phyloP scores from a whole-genome alignment of 495 filamentous ascomycete genomes.

The Hypoxylon intermedium region DNA sequence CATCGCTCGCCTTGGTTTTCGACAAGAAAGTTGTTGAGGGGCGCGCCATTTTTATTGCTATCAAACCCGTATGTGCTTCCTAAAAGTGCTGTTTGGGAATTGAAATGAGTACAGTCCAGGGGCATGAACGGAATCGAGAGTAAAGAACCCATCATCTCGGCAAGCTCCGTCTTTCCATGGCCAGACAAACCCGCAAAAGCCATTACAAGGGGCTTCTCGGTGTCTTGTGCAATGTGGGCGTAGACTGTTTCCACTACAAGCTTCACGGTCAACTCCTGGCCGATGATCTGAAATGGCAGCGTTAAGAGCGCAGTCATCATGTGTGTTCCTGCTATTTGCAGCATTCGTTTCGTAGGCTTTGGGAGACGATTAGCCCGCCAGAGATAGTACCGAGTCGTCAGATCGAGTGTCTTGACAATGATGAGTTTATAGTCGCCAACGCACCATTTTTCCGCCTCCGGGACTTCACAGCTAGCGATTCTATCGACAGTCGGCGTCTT shows the following conservation, averaged over 20 bases:
- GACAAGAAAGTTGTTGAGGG: conserved; percentile 58
- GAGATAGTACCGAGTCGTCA: conserved; percentile 54
- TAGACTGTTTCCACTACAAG: conserved; percentile 42
- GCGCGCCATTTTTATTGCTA: conserved; percentile 45
- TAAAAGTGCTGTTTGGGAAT: conserved; percentile 39
- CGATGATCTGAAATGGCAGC: conserved; percentile 53
- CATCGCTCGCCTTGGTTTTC: conserved; percentile 43
- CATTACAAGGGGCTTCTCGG: conserved; percentile 45
- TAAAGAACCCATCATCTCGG: conserved; percentile 49
- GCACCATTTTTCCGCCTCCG: no score
- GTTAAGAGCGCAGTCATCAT: conserved; percentile 41
- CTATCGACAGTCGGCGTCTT: not conserved
- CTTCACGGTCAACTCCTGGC: conserved; percentile 47
- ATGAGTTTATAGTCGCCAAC: not conserved
- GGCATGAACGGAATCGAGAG: conserved; percentile 43
- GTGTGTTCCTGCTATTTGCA: conserved; percentile 44
- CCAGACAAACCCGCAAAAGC: conserved; percentile 56
- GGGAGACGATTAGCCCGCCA: conserved; percentile 37
- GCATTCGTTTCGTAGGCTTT: conserved; percentile 37
- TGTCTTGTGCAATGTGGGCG: conserved; percentile 36
- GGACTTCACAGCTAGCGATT: no score
- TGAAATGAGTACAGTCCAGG: conserved; percentile 51
- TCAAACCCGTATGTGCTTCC: conserved; percentile 38
- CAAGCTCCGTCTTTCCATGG: conserved; percentile 61
- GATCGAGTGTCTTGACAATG: conserved; percentile 45